These are phyloP conservation scores for Coprinellus aureogranulatus DNA, from an alignment of 768 basidiomycete species.

Conservation along the genomic window DNA sequence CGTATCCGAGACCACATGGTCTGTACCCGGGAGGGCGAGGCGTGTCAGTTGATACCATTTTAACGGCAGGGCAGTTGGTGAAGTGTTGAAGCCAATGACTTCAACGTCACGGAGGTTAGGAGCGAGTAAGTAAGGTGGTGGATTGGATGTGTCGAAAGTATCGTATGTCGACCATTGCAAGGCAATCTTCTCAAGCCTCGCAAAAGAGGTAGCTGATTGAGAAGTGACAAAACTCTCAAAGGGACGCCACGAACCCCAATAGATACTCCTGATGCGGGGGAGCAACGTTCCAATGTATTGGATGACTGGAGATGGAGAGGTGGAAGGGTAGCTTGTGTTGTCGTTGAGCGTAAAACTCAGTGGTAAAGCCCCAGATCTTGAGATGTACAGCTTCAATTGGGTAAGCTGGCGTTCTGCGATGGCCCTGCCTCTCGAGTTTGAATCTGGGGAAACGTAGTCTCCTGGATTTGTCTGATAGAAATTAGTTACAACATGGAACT, in stretches of 20 bases:
- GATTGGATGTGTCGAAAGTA: not conserved
- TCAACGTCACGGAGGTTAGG: not conserved
- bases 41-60: not conserved
- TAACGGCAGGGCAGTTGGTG: not conserved
- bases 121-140: not conserved
- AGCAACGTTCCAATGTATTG: not conserved
- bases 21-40: not conserved
- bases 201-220: not conserved
- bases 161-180: not conserved
- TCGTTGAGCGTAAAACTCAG: not conserved
- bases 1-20: not conserved
- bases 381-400: not conserved
- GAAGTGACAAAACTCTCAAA: not conserved
- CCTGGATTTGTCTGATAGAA: not conserved
- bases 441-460: too few species aligned
- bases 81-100: not conserved
- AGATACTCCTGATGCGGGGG: not conserved
- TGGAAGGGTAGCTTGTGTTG: not conserved
- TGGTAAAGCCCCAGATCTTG: not conserved
- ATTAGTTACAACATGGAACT: conserved; percentile 10
- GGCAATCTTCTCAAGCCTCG: not conserved
- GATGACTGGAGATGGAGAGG: not conserved
- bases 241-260: not conserved
- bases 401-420: not conserved
- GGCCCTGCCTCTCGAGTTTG: not conserved